phyloP scores from a whole-genome alignment of 495 filamentous ascomycete species.

The Staphylotrichum tortipilum region DNA sequence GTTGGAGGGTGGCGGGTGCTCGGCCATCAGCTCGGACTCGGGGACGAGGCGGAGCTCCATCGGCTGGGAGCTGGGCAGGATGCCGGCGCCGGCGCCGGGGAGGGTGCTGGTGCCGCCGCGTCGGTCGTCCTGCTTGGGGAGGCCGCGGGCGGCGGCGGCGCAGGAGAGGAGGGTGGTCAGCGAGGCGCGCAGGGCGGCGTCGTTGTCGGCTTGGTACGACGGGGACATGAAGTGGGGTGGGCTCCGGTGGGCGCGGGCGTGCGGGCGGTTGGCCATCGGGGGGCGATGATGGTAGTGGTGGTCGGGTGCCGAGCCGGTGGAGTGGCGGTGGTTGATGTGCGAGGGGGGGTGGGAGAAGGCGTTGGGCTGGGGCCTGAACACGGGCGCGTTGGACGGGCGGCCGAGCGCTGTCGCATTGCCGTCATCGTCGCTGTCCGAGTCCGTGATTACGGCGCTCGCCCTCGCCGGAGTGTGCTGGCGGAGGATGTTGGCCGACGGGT shows the following conservation, averaged over 20 bases:
- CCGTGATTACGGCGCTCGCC: conserved; percentile 13
- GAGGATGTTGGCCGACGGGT: conserved; percentile 18
- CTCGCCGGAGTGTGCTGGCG: conserved; percentile 15
- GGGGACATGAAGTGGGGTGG: conserved; percentile 60
- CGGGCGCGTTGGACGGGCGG: conserved; percentile 41
- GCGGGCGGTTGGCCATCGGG: conserved; percentile 31
- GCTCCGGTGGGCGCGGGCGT: conserved; percentile 38
- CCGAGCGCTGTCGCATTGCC: conserved; percentile 77
- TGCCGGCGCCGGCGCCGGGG: conserved; percentile 19
- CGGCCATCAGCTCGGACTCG: conserved; percentile 60
- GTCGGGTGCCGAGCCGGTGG: conserved; percentile 34
- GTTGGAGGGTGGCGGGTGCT: conserved; percentile 18
- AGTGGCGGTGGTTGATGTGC: conserved; percentile 44
- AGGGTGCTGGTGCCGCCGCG: no score
- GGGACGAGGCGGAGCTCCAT: conserved; percentile 59
- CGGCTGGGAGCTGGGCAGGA: conserved; percentile 41
- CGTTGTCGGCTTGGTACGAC: conserved; percentile 75
- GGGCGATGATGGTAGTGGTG: conserved; percentile 36
- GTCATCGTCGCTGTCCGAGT: conserved; percentile 47
- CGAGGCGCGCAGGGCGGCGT: conserved; percentile 84
- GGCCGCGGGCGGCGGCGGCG: conserved; percentile 75
- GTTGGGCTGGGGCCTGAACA: conserved; percentile 80
- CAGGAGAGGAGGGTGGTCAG: conserved; percentile 91
- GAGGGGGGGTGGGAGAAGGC: conserved; percentile 79
- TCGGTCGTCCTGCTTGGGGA: conserved; percentile 53